These are phyloP conservation scores for Saccharomyces hybrid DNA, from an alignment of 1,139 yeast genomes.

Conservation along the genomic window DNA sequence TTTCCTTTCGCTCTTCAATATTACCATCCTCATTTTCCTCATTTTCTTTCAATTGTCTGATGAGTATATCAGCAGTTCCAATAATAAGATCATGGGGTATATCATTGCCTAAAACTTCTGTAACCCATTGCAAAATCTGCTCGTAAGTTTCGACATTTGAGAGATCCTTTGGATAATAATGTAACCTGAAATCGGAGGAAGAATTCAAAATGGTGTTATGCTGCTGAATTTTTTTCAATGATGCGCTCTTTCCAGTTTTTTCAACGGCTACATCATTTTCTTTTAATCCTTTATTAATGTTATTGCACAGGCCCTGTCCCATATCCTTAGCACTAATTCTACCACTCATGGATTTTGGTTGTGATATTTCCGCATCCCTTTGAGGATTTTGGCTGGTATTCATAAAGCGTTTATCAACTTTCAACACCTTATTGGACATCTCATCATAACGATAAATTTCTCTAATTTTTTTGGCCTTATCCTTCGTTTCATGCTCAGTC, in stretches of 20 bases:
- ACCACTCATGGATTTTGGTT: slow-evolving; percentile 68
- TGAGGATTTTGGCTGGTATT: slow-evolving; percentile 33
- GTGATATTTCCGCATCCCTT: slow-evolving; percentile 45
- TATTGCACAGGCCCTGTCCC: slow-evolving; percentile 39
- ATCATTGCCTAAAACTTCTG: slow-evolving; percentile 43
- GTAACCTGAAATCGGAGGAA: slow-evolving; percentile 26
- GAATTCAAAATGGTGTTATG: slow-evolving; percentile 15
- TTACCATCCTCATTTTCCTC: slow-evolving; percentile 34
- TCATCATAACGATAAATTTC: slow-evolving; percentile 48
- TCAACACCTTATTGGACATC: slow-evolving; percentile 71
- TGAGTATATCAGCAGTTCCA: slow-evolving; percentile 56
- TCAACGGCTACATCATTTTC: slow-evolving; percentile 5
- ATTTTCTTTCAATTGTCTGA: slow-evolving; percentile 47
- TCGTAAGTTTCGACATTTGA: slow-evolving; percentile 42
- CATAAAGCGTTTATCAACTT: slow-evolving; percentile 47
- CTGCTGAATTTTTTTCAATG: background rate
- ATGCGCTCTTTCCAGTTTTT: slow-evolving; percentile 1
- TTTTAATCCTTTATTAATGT: background rate
- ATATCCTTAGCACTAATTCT: slow-evolving; percentile 56
- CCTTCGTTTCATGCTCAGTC: background rate
- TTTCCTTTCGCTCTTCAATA: slow-evolving; percentile 30
- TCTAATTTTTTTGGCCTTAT: slow-evolving; percentile 16
- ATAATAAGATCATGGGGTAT: slow-evolving; percentile 48
- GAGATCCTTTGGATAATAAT: slow-evolving; percentile 47
- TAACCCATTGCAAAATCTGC: slow-evolving; percentile 44